These are phyloP conservation scores for Lactarius psammicola DNA, from an alignment of 768 basidiomycete genomes.

Conservation along the genomic window DNA sequence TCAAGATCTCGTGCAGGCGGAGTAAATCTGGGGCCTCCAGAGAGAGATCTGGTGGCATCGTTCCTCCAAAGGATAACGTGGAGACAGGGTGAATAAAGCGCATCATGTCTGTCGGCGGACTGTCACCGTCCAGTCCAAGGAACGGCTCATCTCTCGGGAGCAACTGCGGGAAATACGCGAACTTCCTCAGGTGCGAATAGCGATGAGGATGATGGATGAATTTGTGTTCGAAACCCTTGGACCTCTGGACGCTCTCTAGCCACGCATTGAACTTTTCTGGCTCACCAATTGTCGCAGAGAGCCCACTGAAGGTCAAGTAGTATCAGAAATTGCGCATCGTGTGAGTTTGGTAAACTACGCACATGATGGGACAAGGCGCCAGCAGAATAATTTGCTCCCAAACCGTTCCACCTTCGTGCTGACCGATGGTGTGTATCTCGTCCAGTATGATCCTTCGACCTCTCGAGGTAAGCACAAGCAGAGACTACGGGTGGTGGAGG, in stretches of 20 bases:
- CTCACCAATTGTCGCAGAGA: slow-evolving; percentile 69
- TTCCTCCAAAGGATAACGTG: slow-evolving; percentile 52
- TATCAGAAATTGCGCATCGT: not conserved
- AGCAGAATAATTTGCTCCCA: slow-evolving; percentile 76
- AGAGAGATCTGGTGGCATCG: slow-evolving; percentile 60
- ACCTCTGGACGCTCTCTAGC: slow-evolving; percentile 59
- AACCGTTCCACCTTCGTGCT: slow-evolving; percentile 64
- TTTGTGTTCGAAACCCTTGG: slow-evolving; percentile 56
- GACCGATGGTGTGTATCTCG: slow-evolving; percentile 67
- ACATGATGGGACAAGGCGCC: slow-evolving; percentile 73
- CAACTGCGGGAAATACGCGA: slow-evolving; percentile 46
- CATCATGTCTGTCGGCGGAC: slow-evolving; percentile 40
- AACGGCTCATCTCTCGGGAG: slow-evolving; percentile 34
- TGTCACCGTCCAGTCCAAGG: slow-evolving; percentile 40
- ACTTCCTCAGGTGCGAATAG: slow-evolving; percentile 74
- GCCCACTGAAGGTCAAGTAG: slow-evolving; percentile 43
- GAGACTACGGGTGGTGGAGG: not conserved
- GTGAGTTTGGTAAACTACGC: slow-evolving; percentile 29
- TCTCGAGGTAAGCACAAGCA: not conserved
- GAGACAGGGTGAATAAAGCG: slow-evolving; percentile 65
- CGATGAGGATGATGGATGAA: slow-evolving; percentile 65
- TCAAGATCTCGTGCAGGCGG: slow-evolving; percentile 49
- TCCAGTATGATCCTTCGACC: slow-evolving; percentile 60
- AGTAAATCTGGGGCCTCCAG: slow-evolving; percentile 61
- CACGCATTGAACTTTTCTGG: slow-evolving; percentile 65